Evolutionary conservation across 306 rosid genomes (phyloP), one percentile per base, ranked within the genome.

Genomic region (Lagenaria siceraria): DNA sequence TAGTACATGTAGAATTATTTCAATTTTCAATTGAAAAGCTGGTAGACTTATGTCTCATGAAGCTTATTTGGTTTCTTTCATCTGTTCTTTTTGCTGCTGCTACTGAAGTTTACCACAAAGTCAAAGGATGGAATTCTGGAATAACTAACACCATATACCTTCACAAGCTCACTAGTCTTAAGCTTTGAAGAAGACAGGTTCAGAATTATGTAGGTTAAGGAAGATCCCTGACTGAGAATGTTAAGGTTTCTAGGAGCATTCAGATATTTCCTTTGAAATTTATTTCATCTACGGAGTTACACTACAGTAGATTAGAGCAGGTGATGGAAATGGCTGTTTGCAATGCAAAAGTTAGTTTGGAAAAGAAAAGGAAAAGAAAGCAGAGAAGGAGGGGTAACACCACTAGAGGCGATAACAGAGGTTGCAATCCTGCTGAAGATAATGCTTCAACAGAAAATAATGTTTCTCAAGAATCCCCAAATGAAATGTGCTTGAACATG

Each of bases 281-380:
- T 1, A 73, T 51, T 51, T 15, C 29, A 52, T 73, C 77, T 8
- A 10, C 38, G 6, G 62, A 73, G 40, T 27, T 75, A 40, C 78
- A 7, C 48, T 42, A 36, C 14, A 10, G 10, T 40, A 55, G 53
- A 24, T 35, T 33, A 58, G 24, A 35, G 78, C 36, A 75, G 78
- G 68, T 54, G 27, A 75, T 75, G 78, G 68, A 75, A 40, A 54
- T 75, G 65, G 78, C 78, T 38, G 54, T 55, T 54, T 54, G 78
- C 15, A 43, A 75, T 75, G 68, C 53, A 36, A 58, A 75, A 19
- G n/a, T 35, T n/a, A 1, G 68, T 24, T 36, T 75, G 36, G 53
- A 35, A 24, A 55, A 56, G 68, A 54, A 75, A 75, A 54, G 52
- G 66, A 75, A 56, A 75, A 56, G 22, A 46, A 56, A 29, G 36